Evolutionary conservation across 2,329 filamentous ascomycete species (phyloP).

Genomic region (Septoria petroselini): DNA sequence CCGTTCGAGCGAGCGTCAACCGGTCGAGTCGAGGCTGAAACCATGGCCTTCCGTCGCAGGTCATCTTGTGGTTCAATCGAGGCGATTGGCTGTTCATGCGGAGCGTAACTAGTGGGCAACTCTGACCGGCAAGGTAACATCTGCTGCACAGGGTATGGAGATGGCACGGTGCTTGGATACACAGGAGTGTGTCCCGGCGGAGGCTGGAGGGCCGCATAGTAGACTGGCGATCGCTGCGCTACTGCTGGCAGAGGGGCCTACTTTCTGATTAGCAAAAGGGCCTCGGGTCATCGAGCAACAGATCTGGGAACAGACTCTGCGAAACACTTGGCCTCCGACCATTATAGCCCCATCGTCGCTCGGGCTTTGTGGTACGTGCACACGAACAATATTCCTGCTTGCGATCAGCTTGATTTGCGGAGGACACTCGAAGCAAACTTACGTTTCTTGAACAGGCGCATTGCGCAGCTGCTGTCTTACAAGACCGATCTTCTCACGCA

Average conservation of each 20-base stretch:
- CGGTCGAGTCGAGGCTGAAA: conserved; percentile 12
- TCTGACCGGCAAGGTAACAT: conserved; percentile 6
- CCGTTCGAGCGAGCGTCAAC: conserved; percentile 2
- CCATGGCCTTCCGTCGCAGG: conserved; percentile 18
- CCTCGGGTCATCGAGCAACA: too few species aligned
- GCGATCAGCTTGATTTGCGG: conserved; percentile 4
- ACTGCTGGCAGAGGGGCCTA: conserved; percentile 11
- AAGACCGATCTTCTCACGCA: conserved; percentile 25
- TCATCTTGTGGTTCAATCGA: conserved; percentile 29
- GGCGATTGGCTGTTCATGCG: conserved; percentile 25
- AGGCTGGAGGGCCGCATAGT: conserved; percentile 6
- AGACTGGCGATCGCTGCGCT: conserved; percentile 9
- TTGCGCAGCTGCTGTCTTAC: conserved; percentile 25
- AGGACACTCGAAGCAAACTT: conserved; percentile 5
- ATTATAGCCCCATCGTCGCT: conserved; percentile 15
- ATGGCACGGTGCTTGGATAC: neutral
- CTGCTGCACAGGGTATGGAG: neutral
- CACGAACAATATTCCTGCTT: conserved; percentile 19
- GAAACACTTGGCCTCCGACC: conserved; percentile 19
- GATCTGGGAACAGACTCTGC: conserved; percentile 9
- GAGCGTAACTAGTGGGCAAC: conserved; percentile 3
- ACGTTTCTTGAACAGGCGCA: conserved; percentile 12
- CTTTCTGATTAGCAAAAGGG: neutral
- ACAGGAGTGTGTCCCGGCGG: conserved; percentile 9
- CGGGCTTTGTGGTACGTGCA: conserved; percentile 18